Conservation (phyloP, 1,139 yeast genomes). For the Taphrina deformans region DNA sequence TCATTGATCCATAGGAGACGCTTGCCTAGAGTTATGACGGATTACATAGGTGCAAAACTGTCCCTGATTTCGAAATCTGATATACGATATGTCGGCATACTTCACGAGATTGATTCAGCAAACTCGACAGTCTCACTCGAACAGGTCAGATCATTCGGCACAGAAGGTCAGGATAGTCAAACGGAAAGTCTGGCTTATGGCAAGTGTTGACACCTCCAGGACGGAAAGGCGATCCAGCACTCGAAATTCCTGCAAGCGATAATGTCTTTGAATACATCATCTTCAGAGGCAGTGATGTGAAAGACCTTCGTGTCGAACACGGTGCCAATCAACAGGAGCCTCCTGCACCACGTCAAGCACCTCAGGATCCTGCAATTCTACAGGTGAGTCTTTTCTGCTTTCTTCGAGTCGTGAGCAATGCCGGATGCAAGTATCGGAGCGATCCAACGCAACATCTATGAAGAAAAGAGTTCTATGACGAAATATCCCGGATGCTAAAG, state of each 20-base stretch:
- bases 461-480: constrained; percentile 40
- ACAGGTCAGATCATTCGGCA: constrained; percentile 82
- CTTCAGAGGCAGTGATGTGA: constrained; percentile 89
- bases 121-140: constrained; percentile 86
- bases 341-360: constrained; percentile 43
- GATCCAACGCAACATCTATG: not conserved
- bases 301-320: constrained; percentile 68
- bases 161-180: constrained; percentile 57
- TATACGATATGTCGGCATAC: constrained; percentile 79
- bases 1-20: too few relatives aligned
- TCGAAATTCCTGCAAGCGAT: constrained; percentile 72
- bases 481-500: constrained; percentile 45
- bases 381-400: constrained; percentile 41
- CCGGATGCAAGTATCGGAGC: not conserved
- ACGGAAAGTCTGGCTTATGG: not conserved
- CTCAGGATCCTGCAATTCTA: constrained; percentile 45
- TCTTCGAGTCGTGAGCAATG: not conserved
- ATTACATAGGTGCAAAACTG: constrained; percentile 88
- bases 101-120: constrained; percentile 84
- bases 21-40: constrained; percentile 55
- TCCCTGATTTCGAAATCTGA: constrained; percentile 86
- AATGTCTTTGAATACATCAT: constrained; percentile 78
- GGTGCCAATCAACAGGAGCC: constrained; percentile 53
- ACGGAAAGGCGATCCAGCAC: constrained; percentile 68
- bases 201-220: constrained; percentile 43